Percentiles rank a stretch among this genome's conserved stretches.
These are phyloP conservation scores for Jackrogersella multiformis DNA, from an alignment of 495 filamentous ascomycete species.

Conservation along the genomic window DNA sequence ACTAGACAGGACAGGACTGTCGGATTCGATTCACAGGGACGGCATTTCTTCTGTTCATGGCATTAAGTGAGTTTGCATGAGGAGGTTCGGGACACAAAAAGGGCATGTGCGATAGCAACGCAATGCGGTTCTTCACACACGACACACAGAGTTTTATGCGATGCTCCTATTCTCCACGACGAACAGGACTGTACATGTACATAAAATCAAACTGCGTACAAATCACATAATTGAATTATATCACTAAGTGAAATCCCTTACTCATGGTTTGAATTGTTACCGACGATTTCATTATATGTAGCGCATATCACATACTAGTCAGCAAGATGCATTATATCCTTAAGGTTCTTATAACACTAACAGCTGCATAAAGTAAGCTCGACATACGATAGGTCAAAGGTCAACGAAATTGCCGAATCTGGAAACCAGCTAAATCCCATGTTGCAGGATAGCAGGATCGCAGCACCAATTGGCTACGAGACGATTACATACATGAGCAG, in stretches of 20 bases:
- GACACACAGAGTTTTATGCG: not conserved
- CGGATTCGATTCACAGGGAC: slow-evolving; percentile 17
- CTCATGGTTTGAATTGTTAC: not conserved
- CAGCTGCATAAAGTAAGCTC: not conserved
- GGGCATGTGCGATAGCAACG: not conserved
- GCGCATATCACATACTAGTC: not conserved
- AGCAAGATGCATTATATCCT: slow-evolving; percentile 1
- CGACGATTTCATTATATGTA: not conserved
- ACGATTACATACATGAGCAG: slow-evolving; percentile 3
- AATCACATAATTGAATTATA: slow-evolving; percentile 7
- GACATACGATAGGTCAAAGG: slow-evolving; percentile 30
- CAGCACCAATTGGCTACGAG: slow-evolving; percentile 3
- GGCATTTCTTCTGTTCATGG: slow-evolving; percentile 15
- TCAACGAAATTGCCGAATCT: slow-evolving; percentile 25
- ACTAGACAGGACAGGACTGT: slow-evolving; percentile 16
- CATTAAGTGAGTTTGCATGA: slow-evolving; percentile 23
- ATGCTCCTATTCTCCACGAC: not conserved
- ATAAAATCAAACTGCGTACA: slow-evolving; percentile 5
- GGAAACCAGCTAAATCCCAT: slow-evolving; percentile 19
- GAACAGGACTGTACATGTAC: slow-evolving; percentile 19
- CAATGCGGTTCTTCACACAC: not conserved
- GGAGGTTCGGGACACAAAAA: not conserved
- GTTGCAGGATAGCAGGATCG: not conserved
- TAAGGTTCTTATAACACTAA: not conserved
- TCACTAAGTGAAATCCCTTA: not conserved